Evolutionary conservation across 306 rosid genomes (phyloP).

Genomic region (Erythrophleum fordii): DNA sequence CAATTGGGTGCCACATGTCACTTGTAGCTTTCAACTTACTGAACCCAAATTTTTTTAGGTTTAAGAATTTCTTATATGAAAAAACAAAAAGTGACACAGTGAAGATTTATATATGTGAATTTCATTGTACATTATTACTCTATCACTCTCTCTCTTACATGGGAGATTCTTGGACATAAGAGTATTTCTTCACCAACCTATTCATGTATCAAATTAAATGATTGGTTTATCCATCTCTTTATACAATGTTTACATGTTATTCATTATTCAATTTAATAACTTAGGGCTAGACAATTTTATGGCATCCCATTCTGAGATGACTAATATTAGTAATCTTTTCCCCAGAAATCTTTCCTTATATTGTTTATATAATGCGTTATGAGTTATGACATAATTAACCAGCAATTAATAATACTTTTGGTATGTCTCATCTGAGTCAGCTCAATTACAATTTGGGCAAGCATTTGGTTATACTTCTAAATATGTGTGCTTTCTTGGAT

Average conservation of each 20-base stretch:
- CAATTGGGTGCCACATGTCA: background rate
- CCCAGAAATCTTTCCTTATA: background rate
- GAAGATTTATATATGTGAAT: too few relatives aligned
- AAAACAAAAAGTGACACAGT: too few relatives aligned
- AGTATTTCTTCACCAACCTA: too few relatives aligned
- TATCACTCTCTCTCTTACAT: too few relatives aligned
- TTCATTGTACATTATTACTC: too few relatives aligned
- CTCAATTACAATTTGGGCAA: slow-evolving; percentile 20
- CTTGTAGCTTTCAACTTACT: background rate
- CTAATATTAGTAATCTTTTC: background rate
- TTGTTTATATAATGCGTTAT: background rate
- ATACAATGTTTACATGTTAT: background rate
- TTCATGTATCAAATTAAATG: background rate
- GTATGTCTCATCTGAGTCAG: background rate
- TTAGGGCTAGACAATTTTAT: too few relatives aligned
- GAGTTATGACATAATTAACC: too few relatives aligned
- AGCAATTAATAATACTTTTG: slow-evolving; percentile 10
- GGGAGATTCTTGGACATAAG: too few relatives aligned
- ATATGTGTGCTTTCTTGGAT: background rate
- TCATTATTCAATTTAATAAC: background rate
- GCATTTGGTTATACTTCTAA: slow-evolving; percentile 4
- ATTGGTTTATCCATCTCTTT: background rate
- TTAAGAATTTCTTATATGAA: too few relatives aligned
- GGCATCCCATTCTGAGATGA: too few relatives aligned
- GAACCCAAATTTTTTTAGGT: too few relatives aligned